Percentiles rank a stretch among this genome's conserved stretches.
phyloP scores from a whole-genome alignment of 495 filamentous ascomycete genomes.

The Penicillium crystallinum region DNA sequence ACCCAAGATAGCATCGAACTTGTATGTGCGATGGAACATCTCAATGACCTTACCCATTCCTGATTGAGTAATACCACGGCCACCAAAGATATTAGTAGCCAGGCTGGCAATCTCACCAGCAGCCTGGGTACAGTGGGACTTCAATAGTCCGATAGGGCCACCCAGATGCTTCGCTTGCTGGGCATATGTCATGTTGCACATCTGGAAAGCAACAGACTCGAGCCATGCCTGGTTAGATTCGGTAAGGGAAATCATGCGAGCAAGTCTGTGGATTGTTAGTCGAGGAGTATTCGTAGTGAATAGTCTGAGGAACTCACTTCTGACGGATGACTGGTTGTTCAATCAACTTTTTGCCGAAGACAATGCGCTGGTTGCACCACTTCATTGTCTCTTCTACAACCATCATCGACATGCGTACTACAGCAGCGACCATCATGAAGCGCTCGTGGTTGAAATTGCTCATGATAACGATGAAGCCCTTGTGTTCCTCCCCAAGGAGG shows the following conservation, averaged over 20 bases:
- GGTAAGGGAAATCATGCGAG: slow-evolving; percentile 79
- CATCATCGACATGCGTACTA: slow-evolving; percentile 58
- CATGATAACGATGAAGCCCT: slow-evolving; percentile 85
- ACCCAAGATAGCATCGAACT: slow-evolving; percentile 84
- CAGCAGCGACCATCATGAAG: slow-evolving; percentile 63
- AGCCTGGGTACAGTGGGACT: slow-evolving; percentile 68
- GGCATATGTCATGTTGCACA: slow-evolving; percentile 78
- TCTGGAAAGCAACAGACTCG: slow-evolving; percentile 79
- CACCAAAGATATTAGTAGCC: slow-evolving; percentile 82
- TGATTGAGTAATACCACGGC: slow-evolving; percentile 70
- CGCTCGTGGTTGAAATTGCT: slow-evolving; percentile 83
- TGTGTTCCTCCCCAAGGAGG: slow-evolving; percentile 77
- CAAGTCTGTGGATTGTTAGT: slow-evolving; percentile 44
- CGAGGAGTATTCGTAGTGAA: background rate
- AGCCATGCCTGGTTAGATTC: slow-evolving; percentile 85
- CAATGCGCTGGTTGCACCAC: slow-evolving; percentile 84
- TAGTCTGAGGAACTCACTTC: slow-evolving; percentile 45
- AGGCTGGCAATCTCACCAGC: slow-evolving; percentile 80
- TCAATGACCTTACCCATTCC: slow-evolving; percentile 81
- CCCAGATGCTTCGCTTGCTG: slow-evolving; percentile 71
- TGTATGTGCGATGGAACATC: slow-evolving; percentile 78
- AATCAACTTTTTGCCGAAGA: slow-evolving; percentile 75
- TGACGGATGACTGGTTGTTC: slow-evolving; percentile 83
- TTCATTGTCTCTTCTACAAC: slow-evolving; percentile 83
- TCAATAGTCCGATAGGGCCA: slow-evolving; percentile 79